Evolutionary conservation across 352 stramenopile genomes (phyloP).

Genomic region (Phytopythium oedochilum): DNA sequence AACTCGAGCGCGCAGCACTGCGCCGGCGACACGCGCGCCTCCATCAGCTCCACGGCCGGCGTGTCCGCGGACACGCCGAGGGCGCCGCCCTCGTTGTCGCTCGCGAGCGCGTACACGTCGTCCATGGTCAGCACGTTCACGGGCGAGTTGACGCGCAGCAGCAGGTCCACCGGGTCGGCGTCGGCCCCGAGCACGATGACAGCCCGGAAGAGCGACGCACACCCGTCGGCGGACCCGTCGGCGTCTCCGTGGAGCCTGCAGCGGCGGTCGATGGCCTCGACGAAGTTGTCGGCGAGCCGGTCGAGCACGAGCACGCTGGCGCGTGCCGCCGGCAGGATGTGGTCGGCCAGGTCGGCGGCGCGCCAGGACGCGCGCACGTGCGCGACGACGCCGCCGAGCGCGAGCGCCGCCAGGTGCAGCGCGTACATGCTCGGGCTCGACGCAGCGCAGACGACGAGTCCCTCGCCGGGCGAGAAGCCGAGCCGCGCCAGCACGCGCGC

Average conservation of each 20-base stretch:
- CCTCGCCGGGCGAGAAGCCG: conserved; percentile 51
- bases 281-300: conserved; percentile 38
- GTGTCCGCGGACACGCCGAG: too few relatives aligned
- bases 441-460: conserved; percentile 44
- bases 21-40: conserved; percentile 22
- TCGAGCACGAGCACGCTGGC: conserved; percentile 63
- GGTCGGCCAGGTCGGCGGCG: conserved; percentile 33
- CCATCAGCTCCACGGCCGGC: conserved; percentile 28
- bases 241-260: conserved; percentile 6
- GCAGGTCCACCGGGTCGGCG: conserved; percentile 16
- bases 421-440: conserved; percentile 42
- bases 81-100: conserved; percentile 16
- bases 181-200: conserved; percentile 37
- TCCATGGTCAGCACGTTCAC: conserved; percentile 43
- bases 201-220: conserved; percentile 20
- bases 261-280: conserved; percentile 22
- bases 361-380: conserved; percentile 59
- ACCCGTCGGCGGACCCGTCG: too few relatives aligned
- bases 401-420: conserved; percentile 54
- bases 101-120: conserved; percentile 31
- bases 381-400: conserved; percentile 46
- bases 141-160: conserved; percentile 19
- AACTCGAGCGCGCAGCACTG: conserved; percentile 60
- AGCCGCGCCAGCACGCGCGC: conserved; percentile 46
- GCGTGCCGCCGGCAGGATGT: conserved; percentile 48